Base-by-base conservation (phyloP, 768 basidiomycete genomes). In the Neoboletus subvelutipes region DNA sequence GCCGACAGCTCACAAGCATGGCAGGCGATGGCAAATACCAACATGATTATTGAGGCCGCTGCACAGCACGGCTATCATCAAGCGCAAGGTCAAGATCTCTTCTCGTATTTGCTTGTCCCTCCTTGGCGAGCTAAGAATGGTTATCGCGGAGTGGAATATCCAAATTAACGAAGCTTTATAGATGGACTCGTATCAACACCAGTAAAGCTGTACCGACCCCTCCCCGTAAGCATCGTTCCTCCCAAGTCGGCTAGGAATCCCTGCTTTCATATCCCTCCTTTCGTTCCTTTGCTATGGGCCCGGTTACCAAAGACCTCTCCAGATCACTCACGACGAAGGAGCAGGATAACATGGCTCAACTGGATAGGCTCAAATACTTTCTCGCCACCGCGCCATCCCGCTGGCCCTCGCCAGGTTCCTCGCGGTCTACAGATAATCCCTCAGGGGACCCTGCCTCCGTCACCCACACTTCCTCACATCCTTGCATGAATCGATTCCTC, bases 291-390 rank as follows among this genome's bases (percentile, higher is more conserved):
- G 50, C 58, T 18, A 72, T 69, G 67, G 71, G 71, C 45, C 53
- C 72, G 17, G 55, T 67, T 26, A 59, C 60, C 20, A 71, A 67
- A 46, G 64, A 66, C 50, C 60, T 72, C 51, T 63, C 70, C 2
- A 52, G 87, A n/a, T 78, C 85, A 0, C 79, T 92, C 47, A 83
- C 80, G 7, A 67, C 79, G 1, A 75, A 80, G 49, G 90, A 92
- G 69, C 83, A 85, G 55, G 87, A 89, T 22, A 79, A 83, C 26
- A 76, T 93, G 41, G 82, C 82, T n/a, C 80, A 88, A 61, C 81
- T 94, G 22, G 90, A 94, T 64, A 73, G 84, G 22, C 88, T 94
- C 72, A 94, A 94, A 75, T 88, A 86, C 75, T 94, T 94, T 74
- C 84, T 94, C 45, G 88, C 90, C 17, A 92, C 90, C 12, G 92